Evolutionary conservation across 1,284 basidiomycete species (phyloP).

Genomic region (Clitocybe nebularis): DNA sequence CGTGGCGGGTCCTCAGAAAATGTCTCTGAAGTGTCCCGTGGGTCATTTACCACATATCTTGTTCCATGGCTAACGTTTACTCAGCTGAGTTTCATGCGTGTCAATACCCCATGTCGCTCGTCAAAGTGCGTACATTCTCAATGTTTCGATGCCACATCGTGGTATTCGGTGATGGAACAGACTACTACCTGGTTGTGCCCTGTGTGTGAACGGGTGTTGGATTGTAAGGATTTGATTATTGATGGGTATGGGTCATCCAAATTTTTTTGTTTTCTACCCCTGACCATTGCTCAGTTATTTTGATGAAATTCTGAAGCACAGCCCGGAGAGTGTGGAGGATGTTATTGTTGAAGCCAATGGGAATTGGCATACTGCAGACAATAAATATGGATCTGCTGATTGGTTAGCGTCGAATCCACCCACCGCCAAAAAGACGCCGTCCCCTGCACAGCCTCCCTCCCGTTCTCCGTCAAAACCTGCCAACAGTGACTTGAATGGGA

Average conservation of each 20-base stretch:
- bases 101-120: slow-evolving; percentile 84
- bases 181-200: slow-evolving; percentile 97
- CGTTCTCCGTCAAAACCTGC: slow-evolving; percentile 32
- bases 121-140: slow-evolving; percentile 84
- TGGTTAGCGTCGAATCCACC: slow-evolving; percentile 50
- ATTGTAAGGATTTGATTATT: slow-evolving; percentile 81
- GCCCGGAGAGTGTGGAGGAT: slow-evolving; percentile 81
- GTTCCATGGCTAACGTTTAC: slow-evolving; percentile 3
- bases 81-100: slow-evolving; percentile 86
- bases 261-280: slow-evolving; percentile 1
- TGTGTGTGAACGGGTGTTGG: slow-evolving; percentile 83
- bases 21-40: slow-evolving; percentile 91
- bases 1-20: slow-evolving; percentile 78
- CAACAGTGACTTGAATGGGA: slow-evolving; percentile 27
- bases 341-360: slow-evolving; percentile 93
- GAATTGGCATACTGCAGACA: slow-evolving; percentile 91
- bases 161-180: slow-evolving; percentile 94
- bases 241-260: slow-evolving; percentile 63
- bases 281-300: slow-evolving; percentile 57
- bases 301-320: slow-evolving; percentile 74
- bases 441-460: slow-evolving; percentile 21
- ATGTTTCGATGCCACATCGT: slow-evolving; percentile 94
- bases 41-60: slow-evolving; percentile 27
- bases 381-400: slow-evolving; percentile 70
- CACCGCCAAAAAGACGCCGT: slow-evolving; percentile 23